Evolutionary conservation across 129 eudicot genomes (phyloP).

Genomic region (Escallonia herrerae): DNA sequence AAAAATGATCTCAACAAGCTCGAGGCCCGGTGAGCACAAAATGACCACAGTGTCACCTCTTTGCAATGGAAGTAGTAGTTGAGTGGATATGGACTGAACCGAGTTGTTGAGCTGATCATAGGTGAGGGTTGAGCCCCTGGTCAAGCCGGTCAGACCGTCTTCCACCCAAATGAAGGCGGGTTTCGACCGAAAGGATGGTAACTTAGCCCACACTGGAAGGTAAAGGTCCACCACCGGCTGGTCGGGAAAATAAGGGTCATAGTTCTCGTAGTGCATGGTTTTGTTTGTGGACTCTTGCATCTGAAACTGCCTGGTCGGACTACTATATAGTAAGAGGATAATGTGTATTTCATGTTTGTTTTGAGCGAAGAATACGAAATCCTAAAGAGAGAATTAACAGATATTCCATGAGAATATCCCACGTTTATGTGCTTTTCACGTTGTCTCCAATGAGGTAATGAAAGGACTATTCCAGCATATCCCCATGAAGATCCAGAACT

Average conservation of each 20-base stretch:
- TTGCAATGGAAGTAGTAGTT: conserved; percentile 25
- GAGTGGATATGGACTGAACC: conserved; percentile 39
- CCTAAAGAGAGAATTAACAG: neutral
- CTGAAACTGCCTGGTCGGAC: too few species aligned
- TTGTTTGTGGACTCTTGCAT: neutral
- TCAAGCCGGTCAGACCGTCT: conserved; percentile 22
- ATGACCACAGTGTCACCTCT: conserved; percentile 50
- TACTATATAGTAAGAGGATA: neutral
- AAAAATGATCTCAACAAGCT: conserved; percentile 54
- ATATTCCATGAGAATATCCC: neutral
- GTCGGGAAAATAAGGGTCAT: conserved; percentile 72
- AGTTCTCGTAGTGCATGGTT: conserved; percentile 51
- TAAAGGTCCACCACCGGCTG: conserved; percentile 76
- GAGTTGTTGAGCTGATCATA: conserved; percentile 53
- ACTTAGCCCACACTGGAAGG: conserved; percentile 71
- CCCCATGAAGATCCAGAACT: neutral
- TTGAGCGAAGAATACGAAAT: neutral
- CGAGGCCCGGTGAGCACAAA: conserved; percentile 59
- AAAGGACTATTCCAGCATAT: neutral
- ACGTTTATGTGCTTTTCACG: neutral
- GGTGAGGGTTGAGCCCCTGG: conserved; percentile 40
- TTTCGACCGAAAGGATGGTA: conserved; percentile 50
- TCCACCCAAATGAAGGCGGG: conserved; percentile 78
- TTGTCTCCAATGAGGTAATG: neutral
- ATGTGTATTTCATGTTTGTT: neutral